Evolutionary conservation across 2,329 filamentous ascomycete genomes (phyloP).

Genomic region (Incumbomyces lentus): DNA sequence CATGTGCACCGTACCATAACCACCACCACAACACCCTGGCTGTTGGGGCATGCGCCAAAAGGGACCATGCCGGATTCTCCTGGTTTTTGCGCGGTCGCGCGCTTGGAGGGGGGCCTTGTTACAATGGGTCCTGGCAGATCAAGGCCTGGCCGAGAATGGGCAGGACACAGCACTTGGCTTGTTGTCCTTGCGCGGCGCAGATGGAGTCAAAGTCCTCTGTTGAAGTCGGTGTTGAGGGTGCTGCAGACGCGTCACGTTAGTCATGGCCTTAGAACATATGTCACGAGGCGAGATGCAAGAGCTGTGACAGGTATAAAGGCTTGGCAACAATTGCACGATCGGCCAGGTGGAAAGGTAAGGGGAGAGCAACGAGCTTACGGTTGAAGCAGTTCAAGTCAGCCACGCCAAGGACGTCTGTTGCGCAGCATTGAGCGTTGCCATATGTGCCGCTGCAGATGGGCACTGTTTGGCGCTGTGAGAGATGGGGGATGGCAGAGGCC

Average conservation of each 20-base stretch:
- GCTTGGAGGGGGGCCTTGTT: too few relatives aligned
- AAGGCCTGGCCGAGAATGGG: conserved; percentile 30
- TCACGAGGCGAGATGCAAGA: too few relatives aligned
- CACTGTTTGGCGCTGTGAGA: conserved; percentile 11
- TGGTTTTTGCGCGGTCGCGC: too few relatives aligned
- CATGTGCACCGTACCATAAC: too few relatives aligned
- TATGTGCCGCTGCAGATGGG: conserved; percentile 13
- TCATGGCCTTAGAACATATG: neutral
- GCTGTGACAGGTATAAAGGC: too few relatives aligned
- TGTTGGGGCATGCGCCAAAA: too few relatives aligned
- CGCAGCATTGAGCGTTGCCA: conserved; percentile 46
- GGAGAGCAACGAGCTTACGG: conserved; percentile 34
- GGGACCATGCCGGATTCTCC: too few relatives aligned
- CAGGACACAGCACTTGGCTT: conserved; percentile 48
- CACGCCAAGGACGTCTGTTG: conserved; percentile 50
- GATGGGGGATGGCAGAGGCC: conserved; percentile 17
- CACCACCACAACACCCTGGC: too few relatives aligned
- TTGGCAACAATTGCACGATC: neutral
- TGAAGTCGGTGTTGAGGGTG: conserved; percentile 25
- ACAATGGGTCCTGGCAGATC: neutral
- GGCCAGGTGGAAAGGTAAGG: neutral
- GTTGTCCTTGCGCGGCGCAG: conserved; percentile 42
- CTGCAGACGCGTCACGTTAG: conserved; percentile 2
- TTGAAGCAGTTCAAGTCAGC: conserved; percentile 47
- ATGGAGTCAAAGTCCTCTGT: conserved; percentile 36